Evolutionary conservation across 805 yeast species (phyloP).

Genomic region (Lipomyces orientalis): DNA sequence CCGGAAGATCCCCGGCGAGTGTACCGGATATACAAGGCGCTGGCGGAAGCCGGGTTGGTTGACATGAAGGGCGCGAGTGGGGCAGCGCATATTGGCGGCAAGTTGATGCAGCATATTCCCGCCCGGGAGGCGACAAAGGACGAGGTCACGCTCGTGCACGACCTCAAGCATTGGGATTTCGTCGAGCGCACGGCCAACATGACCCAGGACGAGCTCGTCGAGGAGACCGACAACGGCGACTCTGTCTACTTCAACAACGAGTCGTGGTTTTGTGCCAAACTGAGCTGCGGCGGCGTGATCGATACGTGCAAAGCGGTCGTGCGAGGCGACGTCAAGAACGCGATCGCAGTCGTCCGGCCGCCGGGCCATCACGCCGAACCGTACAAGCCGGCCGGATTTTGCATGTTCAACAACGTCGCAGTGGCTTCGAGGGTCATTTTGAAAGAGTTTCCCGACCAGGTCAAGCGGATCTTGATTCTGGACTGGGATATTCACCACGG

Average conservation of each 20-base stretch:
- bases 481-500: constrained; percentile 99
- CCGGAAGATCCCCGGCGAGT: constrained; percentile 99
- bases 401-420: constrained; percentile 94
- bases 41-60: constrained; percentile 92
- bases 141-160: constrained; percentile 86
- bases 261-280: constrained; percentile 80
- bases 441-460: constrained; percentile 84
- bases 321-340: constrained; percentile 88
- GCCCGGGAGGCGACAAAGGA: constrained; percentile 86
- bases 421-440: constrained; percentile 91
- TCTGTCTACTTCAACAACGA: constrained; percentile 95
- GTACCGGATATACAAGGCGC: constrained; percentile 87
- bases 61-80: constrained; percentile 77
- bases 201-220: constrained; percentile 75
- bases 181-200: constrained; percentile 76
- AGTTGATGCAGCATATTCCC: constrained; percentile 85
- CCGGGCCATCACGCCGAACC: constrained; percentile 99
- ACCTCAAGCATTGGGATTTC: constrained; percentile 76
- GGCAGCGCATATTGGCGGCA: constrained; percentile 72
- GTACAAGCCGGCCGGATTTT: constrained; percentile 94
- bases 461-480: constrained; percentile 76
- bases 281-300: constrained; percentile 96
- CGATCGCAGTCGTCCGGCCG: constrained; percentile 94
- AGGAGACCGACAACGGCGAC: constrained; percentile 89
- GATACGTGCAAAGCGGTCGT: constrained; percentile 96